Evolutionary conservation across 306 rosid species (phyloP), one percentile per base, ranked within the genome.

Genomic region (Medicago arabica): DNA sequence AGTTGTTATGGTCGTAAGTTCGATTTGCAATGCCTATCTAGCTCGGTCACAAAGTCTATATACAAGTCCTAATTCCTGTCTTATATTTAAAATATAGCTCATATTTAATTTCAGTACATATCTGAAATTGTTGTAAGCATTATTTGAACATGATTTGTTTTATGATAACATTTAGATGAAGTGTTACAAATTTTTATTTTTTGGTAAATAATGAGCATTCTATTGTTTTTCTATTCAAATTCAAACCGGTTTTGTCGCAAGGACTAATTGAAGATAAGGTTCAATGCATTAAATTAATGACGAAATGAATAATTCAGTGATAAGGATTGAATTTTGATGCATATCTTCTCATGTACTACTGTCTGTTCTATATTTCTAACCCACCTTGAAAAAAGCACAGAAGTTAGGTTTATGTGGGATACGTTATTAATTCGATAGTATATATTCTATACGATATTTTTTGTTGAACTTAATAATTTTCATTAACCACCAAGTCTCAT

Each of bases 61-160:
- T 76, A 78, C 83, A 71, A 79, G 67, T 76, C 72, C 65, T 76
- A 77, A 77, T 78, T 62, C 38, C 58, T 59, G 78, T 71, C 39
- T 74, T 81, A 60, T 83, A 69, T 83, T 67, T 50, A 75, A 85
- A 62, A 64, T 74, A 81, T 54, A 83, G 67, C 62, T 74, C 67
- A 72, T 84, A 68, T 78, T 82, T 80, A 51, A 69, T 84, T 85
- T 49, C 60, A 80, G 87, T 83, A 77, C 77, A 76, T 81, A 84
- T 78, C 74, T 68, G 76, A 78, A 86, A 80, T 65, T 80, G 86
- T 65, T 80, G 86, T 87, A 81, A 85, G 83, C 85, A 67, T 76
- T 84, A 69, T 84, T 86, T 85, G 87, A 81, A 83, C 71, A 69
- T 80, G 77, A 82, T 80, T 82, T 86, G 82, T 83, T 78, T 78